A percentile compares a stretch with the other conserved stretches of the same genome.
Evolutionary conservation across 1,284 basidiomycete genomes (phyloP).

Genomic region (Mycosarcoma maydis): DNA sequence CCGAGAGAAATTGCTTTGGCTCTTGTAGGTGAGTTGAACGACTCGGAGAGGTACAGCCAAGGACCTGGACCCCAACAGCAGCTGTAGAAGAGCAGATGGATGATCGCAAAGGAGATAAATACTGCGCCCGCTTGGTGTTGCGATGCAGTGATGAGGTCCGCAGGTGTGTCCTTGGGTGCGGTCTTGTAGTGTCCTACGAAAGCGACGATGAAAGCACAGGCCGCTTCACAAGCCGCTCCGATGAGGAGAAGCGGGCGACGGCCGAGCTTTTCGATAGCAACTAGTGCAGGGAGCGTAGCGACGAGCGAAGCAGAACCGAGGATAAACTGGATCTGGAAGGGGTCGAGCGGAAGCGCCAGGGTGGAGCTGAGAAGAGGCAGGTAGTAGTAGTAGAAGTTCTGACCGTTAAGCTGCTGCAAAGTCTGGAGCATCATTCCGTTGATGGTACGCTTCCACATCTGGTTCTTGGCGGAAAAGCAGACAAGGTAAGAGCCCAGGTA

Average conservation of each 20-base stretch:
- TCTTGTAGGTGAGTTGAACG: constrained; percentile 74
- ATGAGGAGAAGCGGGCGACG: constrained; percentile 69
- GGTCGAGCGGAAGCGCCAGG: constrained; percentile 75
- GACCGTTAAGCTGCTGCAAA: constrained; percentile 75
- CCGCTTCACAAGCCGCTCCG: constrained; percentile 66
- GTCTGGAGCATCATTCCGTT: constrained; percentile 77
- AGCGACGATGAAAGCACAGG: constrained; percentile 70
- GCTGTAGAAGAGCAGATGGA: constrained; percentile 78
- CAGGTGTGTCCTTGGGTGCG: constrained; percentile 72
- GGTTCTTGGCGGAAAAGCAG: constrained; percentile 75
- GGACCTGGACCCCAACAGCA: constrained; percentile 79
- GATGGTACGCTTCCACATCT: constrained; percentile 78
- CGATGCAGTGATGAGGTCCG: constrained; percentile 59
- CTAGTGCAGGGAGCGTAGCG: constrained; percentile 54
- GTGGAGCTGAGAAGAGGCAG: constrained; percentile 80
- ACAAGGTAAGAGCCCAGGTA: constrained; percentile 73
- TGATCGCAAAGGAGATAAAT: constrained; percentile 78
- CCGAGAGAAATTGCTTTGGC: constrained; percentile 80
- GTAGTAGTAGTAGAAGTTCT: constrained; percentile 85
- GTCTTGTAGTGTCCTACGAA: constrained; percentile 69
- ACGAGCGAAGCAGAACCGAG: constrained; percentile 67
- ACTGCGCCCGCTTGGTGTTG: constrained; percentile 72
- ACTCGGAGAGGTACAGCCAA: constrained; percentile 74
- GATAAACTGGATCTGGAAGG: constrained; percentile 72
- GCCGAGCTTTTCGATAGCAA: constrained; percentile 67